A percentile compares a stretch with the other conserved stretches of the same genome.
Conservation (phyloP, 805 yeast species). For the Diddensiella caesifluorescens region DNA sequence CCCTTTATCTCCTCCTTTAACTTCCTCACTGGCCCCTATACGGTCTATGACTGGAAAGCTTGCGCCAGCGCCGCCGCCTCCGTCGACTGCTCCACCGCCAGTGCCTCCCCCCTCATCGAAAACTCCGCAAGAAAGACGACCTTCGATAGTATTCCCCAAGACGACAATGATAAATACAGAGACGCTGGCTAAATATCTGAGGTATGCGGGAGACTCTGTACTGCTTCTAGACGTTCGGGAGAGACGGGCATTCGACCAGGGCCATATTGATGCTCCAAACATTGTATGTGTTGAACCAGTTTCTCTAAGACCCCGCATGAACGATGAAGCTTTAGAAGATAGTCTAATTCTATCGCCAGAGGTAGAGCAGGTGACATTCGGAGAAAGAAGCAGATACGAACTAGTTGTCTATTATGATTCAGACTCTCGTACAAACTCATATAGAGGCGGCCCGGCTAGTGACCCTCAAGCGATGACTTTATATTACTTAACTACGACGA, state of each 20-base stretch:
- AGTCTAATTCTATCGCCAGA: slow-evolving; percentile 54
- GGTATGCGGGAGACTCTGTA: slow-evolving; percentile 29
- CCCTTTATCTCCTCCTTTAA: slow-evolving; percentile 1
- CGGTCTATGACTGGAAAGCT: slow-evolving; percentile 1
- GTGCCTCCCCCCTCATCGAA: background rate
- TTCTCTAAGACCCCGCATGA: slow-evolving; percentile 44
- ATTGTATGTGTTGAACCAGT: slow-evolving; percentile 75
- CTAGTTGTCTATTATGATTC: slow-evolving; percentile 62
- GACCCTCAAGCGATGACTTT: slow-evolving; percentile 17
- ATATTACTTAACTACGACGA: slow-evolving; percentile 33
- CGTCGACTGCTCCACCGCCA: slow-evolving; percentile 12
- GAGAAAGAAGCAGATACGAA: slow-evolving; percentile 50
- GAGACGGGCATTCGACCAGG: slow-evolving; percentile 50
- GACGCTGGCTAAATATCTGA: slow-evolving; percentile 23
- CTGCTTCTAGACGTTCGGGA: slow-evolving; percentile 72
- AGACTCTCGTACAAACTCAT: slow-evolving; percentile 21
- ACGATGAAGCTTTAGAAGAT: slow-evolving; percentile 63
- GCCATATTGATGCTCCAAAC: slow-evolving; percentile 54
- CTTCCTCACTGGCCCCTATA: background rate
- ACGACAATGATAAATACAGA: slow-evolving; percentile 26
- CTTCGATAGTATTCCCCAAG: slow-evolving; percentile 24
- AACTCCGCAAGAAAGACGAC: background rate
- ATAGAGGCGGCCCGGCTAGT: slow-evolving; percentile 21
- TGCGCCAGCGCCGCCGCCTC: slow-evolving; percentile 3
- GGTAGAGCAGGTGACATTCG: slow-evolving; percentile 50